Base-by-base conservation (phyloP, 108 stramenopile species). In the Nitzschia sp. region DNA sequence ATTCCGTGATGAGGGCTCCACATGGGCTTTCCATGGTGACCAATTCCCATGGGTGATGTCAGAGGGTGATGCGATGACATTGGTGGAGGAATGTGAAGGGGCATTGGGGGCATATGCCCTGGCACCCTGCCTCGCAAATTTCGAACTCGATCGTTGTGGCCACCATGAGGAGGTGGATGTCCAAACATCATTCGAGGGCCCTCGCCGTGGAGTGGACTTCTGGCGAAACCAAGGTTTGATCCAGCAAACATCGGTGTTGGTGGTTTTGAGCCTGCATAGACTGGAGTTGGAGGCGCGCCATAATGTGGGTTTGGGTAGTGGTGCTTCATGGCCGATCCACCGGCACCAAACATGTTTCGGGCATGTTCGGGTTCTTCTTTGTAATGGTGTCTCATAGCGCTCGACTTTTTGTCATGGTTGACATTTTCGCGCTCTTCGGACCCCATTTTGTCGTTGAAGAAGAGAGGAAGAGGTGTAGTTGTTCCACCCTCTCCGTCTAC, bases 101-200 rank as follows among this genome's bases (percentile, higher is more conserved):
- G 86, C 71, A 80, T 68, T 13, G 79, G 79, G 33, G 87, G 81
- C 46, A 86, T 63, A 31, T 85, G 84, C 30, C 86, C 81, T 28
- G 85, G 88, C 17, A 77, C 69, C 30, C 83, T 68, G 28, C 92
- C 92, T 34, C 92, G 84, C 28, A 93, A 80, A 77, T 90, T 90
- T n/a, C 89, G 83, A 21, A 93, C 77, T 28, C 92, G 58, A 57
- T 90, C 92, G 44, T 78, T 71, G 9, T 60, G 67, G 16, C 52
- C 52, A n/a, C n/a, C n/a, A 53, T 58, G 72, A 46, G 54, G 83
- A 69, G 56, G 88, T 13, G 53, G 65, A 47, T 73, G 72, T 6
- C 67, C 67, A 38, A 66, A 74, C 73, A 63, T 64, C 45, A 60
- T 59, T 50, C 60, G 33, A 26, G 17, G 57, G 63, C 78, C 38